phyloP scores from a whole-genome alignment of 495 filamentous ascomycete genomes.

The Lophiotrema nucula region DNA sequence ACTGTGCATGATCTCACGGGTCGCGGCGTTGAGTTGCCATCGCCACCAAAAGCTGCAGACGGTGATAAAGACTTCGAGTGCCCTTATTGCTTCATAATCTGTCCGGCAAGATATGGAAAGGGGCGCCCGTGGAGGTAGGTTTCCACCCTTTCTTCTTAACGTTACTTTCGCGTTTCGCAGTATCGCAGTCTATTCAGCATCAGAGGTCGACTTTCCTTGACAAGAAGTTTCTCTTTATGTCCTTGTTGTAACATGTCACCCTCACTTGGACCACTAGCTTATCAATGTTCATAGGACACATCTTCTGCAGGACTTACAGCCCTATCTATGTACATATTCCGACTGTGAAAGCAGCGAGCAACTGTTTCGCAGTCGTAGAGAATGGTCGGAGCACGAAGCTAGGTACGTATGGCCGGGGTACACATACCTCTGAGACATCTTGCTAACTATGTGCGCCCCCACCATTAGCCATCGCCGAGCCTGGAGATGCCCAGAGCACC shows the following conservation, averaged over 20 bases:
- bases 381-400: conserved; percentile 32
- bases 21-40: conserved; percentile 21
- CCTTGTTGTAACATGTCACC: no score
- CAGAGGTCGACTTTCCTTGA: no score
- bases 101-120: conserved; percentile 30
- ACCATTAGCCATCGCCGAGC: conserved; percentile 28
- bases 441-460: no score
- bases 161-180: no score
- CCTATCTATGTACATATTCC: conserved; percentile 31
- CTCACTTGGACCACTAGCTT: no score
- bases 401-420: no score
- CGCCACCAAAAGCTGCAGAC: conserved; percentile 29
- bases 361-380: conserved; percentile 29
- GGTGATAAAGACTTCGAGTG: conserved; percentile 34
- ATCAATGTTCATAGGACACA: no score
- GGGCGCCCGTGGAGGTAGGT: conserved; percentile 32
- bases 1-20: conserved; percentile 25
- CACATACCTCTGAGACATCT: no score
- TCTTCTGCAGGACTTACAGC: conserved; percentile 23
- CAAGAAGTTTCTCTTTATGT: no score
- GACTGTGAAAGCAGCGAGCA: conserved; percentile 23
- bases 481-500: conserved; percentile 33
- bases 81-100: conserved; percentile 34
- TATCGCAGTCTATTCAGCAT: no score
- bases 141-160: no score